These are phyloP conservation scores for Hericium rajendrae DNA, from an alignment of 768 basidiomycete genomes.

Conservation along the genomic window DNA sequence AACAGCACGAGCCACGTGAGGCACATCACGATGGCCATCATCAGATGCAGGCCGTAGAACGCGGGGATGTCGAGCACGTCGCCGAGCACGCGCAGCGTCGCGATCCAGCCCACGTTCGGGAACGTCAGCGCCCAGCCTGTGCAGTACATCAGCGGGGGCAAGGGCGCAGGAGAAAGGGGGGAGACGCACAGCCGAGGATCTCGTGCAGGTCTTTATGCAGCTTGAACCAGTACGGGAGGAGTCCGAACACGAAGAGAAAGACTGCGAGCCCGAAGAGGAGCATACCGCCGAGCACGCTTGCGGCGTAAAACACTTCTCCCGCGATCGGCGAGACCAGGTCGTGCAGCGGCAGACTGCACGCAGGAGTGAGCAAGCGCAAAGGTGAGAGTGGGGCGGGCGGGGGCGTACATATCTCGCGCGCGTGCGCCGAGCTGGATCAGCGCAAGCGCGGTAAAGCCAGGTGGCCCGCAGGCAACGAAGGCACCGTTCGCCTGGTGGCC, in stretches of 20 bases:
- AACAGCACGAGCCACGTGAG: slow-evolving; percentile 32
- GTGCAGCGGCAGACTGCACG: slow-evolving; percentile 24
- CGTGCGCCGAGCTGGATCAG: slow-evolving; percentile 34
- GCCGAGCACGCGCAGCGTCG: slow-evolving; percentile 30
- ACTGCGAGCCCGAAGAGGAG: slow-evolving; percentile 37
- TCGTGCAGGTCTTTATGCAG: slow-evolving; percentile 35
- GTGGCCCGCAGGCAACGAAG: slow-evolving; percentile 39
- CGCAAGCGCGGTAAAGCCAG: slow-evolving; percentile 40
- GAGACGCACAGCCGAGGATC: slow-evolving; percentile 34
- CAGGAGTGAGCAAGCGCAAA: not conserved
- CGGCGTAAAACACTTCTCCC: slow-evolving; percentile 37
- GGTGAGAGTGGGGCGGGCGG: not conserved
- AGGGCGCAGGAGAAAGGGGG: not conserved
- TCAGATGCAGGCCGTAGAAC: slow-evolving; percentile 29
- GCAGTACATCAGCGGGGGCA: not conserved
- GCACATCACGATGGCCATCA: slow-evolving; percentile 33
- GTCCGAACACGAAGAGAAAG: slow-evolving; percentile 36
- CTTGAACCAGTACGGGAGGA: slow-evolving; percentile 40
- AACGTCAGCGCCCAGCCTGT: slow-evolving; percentile 38
- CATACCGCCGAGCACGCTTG: slow-evolving; percentile 28
- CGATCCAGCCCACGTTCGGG: slow-evolving; percentile 41
- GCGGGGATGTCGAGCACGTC: slow-evolving; percentile 31
- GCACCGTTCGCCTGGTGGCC: slow-evolving; percentile 40
- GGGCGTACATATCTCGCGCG: slow-evolving; percentile 28
- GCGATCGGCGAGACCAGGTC: slow-evolving; percentile 27